A percentile compares a stretch with the other conserved stretches of the same genome.
Evolutionary conservation across 306 rosid species (phyloP).

Genomic region (Cicer judaicum): DNA sequence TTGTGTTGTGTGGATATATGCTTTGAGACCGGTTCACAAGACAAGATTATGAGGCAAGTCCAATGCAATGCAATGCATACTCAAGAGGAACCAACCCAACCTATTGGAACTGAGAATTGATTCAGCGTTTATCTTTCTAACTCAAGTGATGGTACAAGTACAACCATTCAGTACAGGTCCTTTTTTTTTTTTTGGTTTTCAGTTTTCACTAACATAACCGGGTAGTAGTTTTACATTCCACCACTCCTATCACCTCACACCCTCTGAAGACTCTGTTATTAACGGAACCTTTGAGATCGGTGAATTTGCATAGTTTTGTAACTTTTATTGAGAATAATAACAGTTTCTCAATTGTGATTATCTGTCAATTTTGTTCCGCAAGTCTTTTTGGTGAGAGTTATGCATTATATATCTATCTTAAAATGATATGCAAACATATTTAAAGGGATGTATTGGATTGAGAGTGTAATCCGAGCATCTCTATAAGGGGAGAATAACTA

Average conservation of each 20-base stretch:
- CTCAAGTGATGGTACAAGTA: slow-evolving; percentile 42
- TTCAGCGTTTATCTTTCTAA: slow-evolving; percentile 42
- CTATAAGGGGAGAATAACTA: too few species aligned
- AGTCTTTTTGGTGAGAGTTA: slow-evolving; percentile 31
- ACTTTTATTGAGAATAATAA: slow-evolving; percentile 47
- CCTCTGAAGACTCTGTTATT: slow-evolving; percentile 47
- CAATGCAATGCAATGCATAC: slow-evolving; percentile 43
- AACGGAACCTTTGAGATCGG: slow-evolving; percentile 46
- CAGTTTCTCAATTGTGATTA: slow-evolving; percentile 41
- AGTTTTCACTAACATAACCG: slow-evolving; percentile 43
- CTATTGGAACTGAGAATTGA: slow-evolving; percentile 45
- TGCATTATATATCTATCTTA: background rate
- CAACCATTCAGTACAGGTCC: slow-evolving; percentile 43
- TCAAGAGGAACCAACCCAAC: slow-evolving; percentile 45
- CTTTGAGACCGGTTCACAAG: slow-evolving; percentile 41
- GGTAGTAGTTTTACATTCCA: slow-evolving; percentile 40
- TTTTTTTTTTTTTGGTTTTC: background rate
- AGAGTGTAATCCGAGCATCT: too few species aligned
- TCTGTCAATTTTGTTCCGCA: slow-evolving; percentile 30
- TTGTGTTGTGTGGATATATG: slow-evolving; percentile 46
- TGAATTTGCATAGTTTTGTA: slow-evolving; percentile 54
- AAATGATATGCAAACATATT: too few species aligned
- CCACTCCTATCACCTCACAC: slow-evolving; percentile 35
- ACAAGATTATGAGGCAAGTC: slow-evolving; percentile 44
- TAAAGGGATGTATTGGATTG: too few species aligned